phyloP scores from a whole-genome alignment of 73 alveolate genomes.

The Tetrahymena borealis region DNA sequence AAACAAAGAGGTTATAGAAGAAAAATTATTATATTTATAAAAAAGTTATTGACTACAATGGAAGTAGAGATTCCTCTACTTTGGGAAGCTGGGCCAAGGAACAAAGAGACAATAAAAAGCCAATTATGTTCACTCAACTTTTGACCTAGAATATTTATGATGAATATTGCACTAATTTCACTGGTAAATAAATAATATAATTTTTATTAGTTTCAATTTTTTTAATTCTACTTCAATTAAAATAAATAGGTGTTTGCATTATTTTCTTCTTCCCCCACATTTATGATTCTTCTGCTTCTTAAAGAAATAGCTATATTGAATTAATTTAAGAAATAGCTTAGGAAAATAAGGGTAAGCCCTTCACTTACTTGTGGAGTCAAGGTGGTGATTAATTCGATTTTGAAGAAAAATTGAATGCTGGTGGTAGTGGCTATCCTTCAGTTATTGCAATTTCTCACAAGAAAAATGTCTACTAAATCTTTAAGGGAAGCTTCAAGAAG shows the following conservation, averaged over 20 bases:
- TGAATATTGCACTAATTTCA: conserved; percentile 44
- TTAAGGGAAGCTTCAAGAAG: conserved; percentile 37
- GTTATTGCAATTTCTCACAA: conserved; percentile 60
- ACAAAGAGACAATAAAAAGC: conserved; percentile 36
- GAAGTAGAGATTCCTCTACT: conserved; percentile 65
- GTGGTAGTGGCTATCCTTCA: conserved; percentile 88
- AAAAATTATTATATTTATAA: conserved; percentile 24
- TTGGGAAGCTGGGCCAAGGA: conserved; percentile 52
- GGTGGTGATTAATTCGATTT: conserved; percentile 90
- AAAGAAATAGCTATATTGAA: conserved; percentile 75
- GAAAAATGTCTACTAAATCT: conserved; percentile 28
- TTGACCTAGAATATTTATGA: conserved; percentile 16
- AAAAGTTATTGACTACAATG: conserved; percentile 47
- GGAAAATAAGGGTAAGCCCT: conserved; percentile 75
- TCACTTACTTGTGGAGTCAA: conserved; percentile 79
- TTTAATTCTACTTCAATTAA: background rate
- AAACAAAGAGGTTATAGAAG: no score
- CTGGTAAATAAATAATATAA: background rate
- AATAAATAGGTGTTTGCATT: conserved; percentile 58
- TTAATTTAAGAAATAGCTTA: conserved; percentile 63
- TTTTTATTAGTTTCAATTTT: background rate
- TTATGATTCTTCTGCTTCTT: conserved; percentile 77
- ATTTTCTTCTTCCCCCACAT: conserved; percentile 88
- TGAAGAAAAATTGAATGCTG: conserved; percentile 72
- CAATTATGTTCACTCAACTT: conserved; percentile 43